phyloP scores from a whole-genome alignment of 345 rosid species.

The Linum usitatissimum region DNA sequence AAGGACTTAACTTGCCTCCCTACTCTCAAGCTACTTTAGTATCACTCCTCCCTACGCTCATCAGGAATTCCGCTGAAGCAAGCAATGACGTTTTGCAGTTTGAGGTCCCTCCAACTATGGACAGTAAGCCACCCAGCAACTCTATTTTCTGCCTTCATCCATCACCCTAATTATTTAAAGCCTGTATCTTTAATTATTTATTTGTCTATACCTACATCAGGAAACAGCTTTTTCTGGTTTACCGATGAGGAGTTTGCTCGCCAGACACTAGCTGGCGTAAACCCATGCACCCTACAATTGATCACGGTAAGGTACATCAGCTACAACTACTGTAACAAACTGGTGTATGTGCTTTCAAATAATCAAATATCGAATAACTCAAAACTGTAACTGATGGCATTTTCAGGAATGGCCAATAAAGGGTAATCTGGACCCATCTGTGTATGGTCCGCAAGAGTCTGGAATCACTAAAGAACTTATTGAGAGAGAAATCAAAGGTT shows the following conservation, averaged over 20 bases:
- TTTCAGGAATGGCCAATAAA: slow-evolving; percentile 74
- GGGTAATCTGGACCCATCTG: slow-evolving; percentile 55
- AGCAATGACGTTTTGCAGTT: too few species aligned
- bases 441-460: slow-evolving; percentile 56
- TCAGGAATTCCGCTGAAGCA: neutral
- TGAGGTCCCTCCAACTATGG: too few species aligned
- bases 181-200: too few species aligned
- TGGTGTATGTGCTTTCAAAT: too few species aligned
- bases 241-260: neutral
- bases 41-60: neutral
- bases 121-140: too few species aligned
- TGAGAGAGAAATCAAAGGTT: slow-evolving; percentile 43
- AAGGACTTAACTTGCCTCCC: neutral
- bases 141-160: too few species aligned
- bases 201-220: neutral
- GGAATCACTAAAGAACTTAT: slow-evolving; percentile 50
- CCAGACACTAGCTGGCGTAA: neutral
- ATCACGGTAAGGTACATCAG: neutral
- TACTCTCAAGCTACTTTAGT: neutral
- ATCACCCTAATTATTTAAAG: too few species aligned
- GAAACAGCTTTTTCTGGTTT: neutral
- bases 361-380: too few species aligned
- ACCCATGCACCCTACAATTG: neutral
- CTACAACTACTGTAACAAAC: too few species aligned
- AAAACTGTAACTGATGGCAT: neutral